Evolutionary conservation across 805 yeast genomes (phyloP).

Genomic region (Hanseniaspora clermontiae): DNA sequence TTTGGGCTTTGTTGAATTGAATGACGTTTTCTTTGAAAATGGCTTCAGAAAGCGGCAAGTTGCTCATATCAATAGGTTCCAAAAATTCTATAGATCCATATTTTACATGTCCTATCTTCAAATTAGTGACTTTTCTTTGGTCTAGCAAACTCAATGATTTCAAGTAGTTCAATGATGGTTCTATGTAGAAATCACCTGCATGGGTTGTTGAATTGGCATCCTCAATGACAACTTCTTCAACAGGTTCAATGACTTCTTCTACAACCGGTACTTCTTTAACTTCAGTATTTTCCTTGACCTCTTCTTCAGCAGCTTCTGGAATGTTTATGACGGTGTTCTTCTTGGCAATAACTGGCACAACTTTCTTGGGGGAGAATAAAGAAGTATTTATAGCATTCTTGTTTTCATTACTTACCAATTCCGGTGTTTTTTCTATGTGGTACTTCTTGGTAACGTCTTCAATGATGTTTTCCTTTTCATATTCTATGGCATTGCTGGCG

Average conservation of each 20-base stretch:
- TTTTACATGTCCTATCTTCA: constrained; percentile 61
- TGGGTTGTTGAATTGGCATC: constrained; percentile 36
- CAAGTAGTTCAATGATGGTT: constrained; percentile 60
- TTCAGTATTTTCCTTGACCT: not conserved
- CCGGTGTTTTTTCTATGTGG: constrained; percentile 13
- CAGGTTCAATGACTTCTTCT: not conserved
- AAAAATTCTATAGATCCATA: constrained; percentile 67
- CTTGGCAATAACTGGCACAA: not conserved
- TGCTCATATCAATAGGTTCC: constrained; percentile 71
- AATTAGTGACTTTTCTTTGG: constrained; percentile 47
- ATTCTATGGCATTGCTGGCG: not conserved
- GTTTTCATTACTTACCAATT: not conserved
- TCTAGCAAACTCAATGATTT: constrained; percentile 47
- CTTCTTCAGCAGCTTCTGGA: constrained; percentile 6
- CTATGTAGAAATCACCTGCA: constrained; percentile 74
- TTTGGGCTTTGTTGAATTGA: constrained; percentile 47
- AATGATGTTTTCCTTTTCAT: not conserved
- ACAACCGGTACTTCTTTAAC: not conserved
- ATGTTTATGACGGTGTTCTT: constrained; percentile 11
- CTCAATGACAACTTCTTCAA: constrained; percentile 16
- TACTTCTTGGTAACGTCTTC: constrained; percentile 4
- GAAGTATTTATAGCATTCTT: not conserved
- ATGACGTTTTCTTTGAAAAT: constrained; percentile 56
- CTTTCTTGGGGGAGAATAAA: constrained; percentile 11
- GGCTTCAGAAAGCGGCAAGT: constrained; percentile 47